Conservation (phyloP, 2,329 filamentous ascomycete genomes). For the Trichophyton mentagrophytes region DNA sequence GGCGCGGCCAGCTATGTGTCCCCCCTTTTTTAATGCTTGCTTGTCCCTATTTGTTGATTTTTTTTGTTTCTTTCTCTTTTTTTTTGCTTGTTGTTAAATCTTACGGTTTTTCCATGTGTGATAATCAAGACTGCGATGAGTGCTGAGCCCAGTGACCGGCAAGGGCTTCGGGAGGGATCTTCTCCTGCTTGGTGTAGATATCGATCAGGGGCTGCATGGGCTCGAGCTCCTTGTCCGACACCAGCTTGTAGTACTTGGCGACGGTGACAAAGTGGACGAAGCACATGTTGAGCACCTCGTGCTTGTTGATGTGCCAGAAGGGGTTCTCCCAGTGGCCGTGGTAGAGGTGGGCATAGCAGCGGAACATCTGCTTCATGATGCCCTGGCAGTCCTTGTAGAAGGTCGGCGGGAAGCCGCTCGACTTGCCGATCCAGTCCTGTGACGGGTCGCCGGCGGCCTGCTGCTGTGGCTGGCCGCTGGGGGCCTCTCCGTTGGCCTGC, state of each 20-base stretch:
- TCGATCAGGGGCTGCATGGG: conserved; percentile 93
- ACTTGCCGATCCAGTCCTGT: conserved; percentile 77
- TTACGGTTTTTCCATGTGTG: neutral
- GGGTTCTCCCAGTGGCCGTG: conserved; percentile 85
- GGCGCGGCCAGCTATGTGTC: no score
- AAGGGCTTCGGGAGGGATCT: conserved; percentile 58
- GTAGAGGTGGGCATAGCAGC: conserved; percentile 94
- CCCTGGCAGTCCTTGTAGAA: conserved; percentile 85
- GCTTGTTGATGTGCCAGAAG: conserved; percentile 64
- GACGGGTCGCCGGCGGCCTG: conserved; percentile 38
- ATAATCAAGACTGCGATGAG: neutral
- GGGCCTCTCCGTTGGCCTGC: conserved; percentile 40
- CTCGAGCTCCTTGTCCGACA: conserved; percentile 81
- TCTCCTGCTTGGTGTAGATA: conserved; percentile 77
- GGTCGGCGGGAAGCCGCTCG: conserved; percentile 80
- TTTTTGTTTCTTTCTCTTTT: neutral
- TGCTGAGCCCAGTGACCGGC: conserved; percentile 33
- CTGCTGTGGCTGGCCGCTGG: conserved; percentile 25
- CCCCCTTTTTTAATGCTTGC: neutral
- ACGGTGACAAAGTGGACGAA: conserved; percentile 77
- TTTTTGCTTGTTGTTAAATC: neutral
- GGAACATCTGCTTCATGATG: conserved; percentile 97
- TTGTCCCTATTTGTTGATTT: neutral
- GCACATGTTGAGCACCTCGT: conserved; percentile 67
- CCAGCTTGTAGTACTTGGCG: conserved; percentile 66